phyloP scores from a whole-genome alignment of 441 rosid genomes.

The Pelargonium myrrhifolium region DNA sequence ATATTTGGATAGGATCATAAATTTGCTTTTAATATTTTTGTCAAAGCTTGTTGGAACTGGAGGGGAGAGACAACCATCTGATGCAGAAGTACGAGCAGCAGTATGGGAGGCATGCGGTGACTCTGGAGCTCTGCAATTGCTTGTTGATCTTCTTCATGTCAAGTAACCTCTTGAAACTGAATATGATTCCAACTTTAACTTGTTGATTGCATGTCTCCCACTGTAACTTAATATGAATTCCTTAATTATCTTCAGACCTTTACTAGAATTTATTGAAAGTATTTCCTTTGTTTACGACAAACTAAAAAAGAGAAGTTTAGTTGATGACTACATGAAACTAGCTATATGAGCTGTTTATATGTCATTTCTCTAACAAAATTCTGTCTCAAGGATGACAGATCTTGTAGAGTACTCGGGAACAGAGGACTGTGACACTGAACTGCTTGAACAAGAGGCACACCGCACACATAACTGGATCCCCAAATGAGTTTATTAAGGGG shows the following conservation, averaged over 20 bases:
- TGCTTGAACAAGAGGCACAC: conserved; percentile 38
- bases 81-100: conserved; percentile 72
- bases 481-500: conserved; percentile 23
- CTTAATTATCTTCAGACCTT: neutral
- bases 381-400: conserved; percentile 58
- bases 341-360: neutral
- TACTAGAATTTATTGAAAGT: neutral
- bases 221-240: neutral
- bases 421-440: conserved; percentile 44
- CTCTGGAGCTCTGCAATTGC: conserved; percentile 85
- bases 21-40: conserved; percentile 15
- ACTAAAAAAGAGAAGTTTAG: neutral
- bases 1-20: neutral
- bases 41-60: conserved; percentile 61
- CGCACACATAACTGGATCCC: conserved; percentile 24
- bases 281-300: neutral
- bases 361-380: neutral
- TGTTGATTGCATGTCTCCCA: neutral
- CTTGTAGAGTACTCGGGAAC: conserved; percentile 73
- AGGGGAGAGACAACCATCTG: conserved; percentile 60
- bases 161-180: conserved; percentile 37
- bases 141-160: conserved; percentile 74
- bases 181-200: neutral
- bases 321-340: neutral
- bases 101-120: conserved; percentile 93